Base-by-base conservation (phyloP, 164 flowering plant species). In the Platanus orientalis region DNA sequence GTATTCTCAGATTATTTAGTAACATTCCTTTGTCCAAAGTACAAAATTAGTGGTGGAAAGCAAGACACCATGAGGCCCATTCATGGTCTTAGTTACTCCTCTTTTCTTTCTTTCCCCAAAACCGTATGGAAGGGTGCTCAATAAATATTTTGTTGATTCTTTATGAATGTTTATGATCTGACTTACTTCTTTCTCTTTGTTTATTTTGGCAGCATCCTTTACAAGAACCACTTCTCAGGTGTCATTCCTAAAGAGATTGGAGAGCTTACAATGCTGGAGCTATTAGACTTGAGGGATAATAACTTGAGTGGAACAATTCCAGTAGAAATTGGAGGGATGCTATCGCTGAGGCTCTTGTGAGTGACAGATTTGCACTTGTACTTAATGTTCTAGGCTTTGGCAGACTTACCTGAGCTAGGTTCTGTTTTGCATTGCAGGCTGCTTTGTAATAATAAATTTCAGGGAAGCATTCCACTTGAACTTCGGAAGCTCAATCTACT, bases 221-320 rank as follows among this genome's bases (percentile, higher is more conserved):
- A 66, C 54, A 71, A 84, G 73, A 92, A 92, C 78, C 78, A 63
- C 36, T 81, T 93, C 67, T 76, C 65, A 32, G 98, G 98, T 53
- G 54, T 53, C 68, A 87, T 93, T 63, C 98, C 98, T 17, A 79
- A 77, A 62, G 88, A 87, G 77, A 60, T 93, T 71, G 84, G 87
- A 64, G 72, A 51, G 44, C 85, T 93, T 39, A 61, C 65, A 24
- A 71, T 53, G 61, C 72, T 93, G 69, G 84, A 93, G 75, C 64
- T 80, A 48, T 69, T 93, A 70, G 97, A 93, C 68, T 69, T 93
- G 66, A 80, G 94, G 71, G 75, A 68, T 29, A 93, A 93, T 73
- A 74, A 76, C 50, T 78, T 93, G 70, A 74, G 65, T 64, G 97
- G 93, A 69, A 64, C 45, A 6, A 69, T 93, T 80, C 98, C 98